These are phyloP conservation scores for Wickerhamiella galacta DNA, from an alignment of 805 yeast genomes.

Conservation along the genomic window DNA sequence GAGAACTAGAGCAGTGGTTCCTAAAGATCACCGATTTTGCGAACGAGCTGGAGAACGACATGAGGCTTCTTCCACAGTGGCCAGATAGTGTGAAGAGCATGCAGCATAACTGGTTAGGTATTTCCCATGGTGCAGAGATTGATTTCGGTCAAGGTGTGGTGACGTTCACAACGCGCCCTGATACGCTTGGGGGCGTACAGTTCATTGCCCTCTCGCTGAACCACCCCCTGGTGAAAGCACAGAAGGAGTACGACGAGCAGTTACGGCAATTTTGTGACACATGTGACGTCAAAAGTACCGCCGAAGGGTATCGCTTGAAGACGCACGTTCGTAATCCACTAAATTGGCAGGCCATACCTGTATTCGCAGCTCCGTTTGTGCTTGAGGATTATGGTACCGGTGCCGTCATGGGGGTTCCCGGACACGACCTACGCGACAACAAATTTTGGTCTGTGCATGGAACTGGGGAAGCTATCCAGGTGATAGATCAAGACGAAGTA, in stretches of 20 bases:
- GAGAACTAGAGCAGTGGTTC: constrained; percentile 78
- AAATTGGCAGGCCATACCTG: constrained; percentile 35
- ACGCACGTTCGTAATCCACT: constrained; percentile 41
- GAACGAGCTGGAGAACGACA: constrained; percentile 44
- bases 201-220: constrained; percentile 61
- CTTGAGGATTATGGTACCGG: constrained; percentile 72
- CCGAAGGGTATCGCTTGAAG: constrained; percentile 32
- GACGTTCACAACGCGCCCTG: constrained; percentile 80
- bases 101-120: constrained; percentile 93
- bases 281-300: no score
- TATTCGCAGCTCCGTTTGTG: constrained; percentile 85
- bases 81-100: constrained; percentile 74
- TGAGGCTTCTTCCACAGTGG: constrained; percentile 53
- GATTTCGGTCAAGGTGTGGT: constrained; percentile 30
- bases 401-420: constrained; percentile 98
- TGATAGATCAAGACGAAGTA: constrained; percentile 1
- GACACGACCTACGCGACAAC: constrained; percentile 71
- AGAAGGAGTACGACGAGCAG: constrained; percentile 25
- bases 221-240: constrained; percentile 40
- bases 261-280: no score
- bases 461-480: constrained; percentile 4
- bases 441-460: constrained; percentile 57
- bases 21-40: constrained; percentile 78
- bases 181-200: constrained; percentile 70
- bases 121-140: constrained; percentile 64